Evolutionary conservation across 768 basidiomycete genomes (phyloP).

Genomic region (Leccinum obscurum): DNA sequence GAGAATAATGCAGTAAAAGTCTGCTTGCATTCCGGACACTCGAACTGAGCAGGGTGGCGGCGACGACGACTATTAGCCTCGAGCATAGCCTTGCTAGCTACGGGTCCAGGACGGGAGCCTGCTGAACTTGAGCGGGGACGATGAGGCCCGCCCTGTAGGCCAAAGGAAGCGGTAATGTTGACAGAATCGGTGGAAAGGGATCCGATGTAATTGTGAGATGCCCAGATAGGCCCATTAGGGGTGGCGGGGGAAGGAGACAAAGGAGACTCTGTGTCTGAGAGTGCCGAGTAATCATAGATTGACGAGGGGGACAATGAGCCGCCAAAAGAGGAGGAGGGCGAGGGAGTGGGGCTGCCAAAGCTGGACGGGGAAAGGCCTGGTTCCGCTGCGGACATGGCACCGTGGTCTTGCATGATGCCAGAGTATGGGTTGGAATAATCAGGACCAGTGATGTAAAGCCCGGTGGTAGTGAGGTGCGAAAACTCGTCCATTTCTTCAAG

Average conservation of each 20-base stretch:
- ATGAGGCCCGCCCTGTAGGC: constrained; percentile 3
- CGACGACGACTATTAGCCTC: constrained; percentile 34
- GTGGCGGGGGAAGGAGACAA: constrained; percentile 21
- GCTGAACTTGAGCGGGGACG: constrained; percentile 23
- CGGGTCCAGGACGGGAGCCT: constrained; percentile 15
- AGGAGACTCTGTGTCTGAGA: constrained; percentile 25
- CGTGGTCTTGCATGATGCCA: constrained; percentile 16
- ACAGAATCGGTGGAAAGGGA: constrained; percentile 3
- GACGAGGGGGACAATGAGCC: constrained; percentile 27
- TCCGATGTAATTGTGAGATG: neutral
- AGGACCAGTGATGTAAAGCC: constrained; percentile 8
- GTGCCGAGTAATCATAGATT: constrained; percentile 1
- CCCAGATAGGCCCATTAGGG: constrained; percentile 12
- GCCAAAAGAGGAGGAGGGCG: constrained; percentile 27
- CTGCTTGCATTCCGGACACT: constrained; percentile 22
- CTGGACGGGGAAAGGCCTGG: constrained; percentile 12
- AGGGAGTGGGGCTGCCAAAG: constrained; percentile 20
- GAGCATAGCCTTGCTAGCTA: constrained; percentile 35
- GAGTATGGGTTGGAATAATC: constrained; percentile 9
- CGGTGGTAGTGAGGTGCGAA: constrained; percentile 11
- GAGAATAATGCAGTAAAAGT: constrained; percentile 35
- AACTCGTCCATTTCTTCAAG: constrained; percentile 24
- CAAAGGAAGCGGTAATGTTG: neutral
- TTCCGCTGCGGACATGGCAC: neutral
- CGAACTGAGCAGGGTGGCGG: constrained; percentile 25